A percentile compares a stretch with the other conserved stretches of the same genome.
Conservation (phyloP, 148 eudicot species). For the Camellia japonica region DNA sequence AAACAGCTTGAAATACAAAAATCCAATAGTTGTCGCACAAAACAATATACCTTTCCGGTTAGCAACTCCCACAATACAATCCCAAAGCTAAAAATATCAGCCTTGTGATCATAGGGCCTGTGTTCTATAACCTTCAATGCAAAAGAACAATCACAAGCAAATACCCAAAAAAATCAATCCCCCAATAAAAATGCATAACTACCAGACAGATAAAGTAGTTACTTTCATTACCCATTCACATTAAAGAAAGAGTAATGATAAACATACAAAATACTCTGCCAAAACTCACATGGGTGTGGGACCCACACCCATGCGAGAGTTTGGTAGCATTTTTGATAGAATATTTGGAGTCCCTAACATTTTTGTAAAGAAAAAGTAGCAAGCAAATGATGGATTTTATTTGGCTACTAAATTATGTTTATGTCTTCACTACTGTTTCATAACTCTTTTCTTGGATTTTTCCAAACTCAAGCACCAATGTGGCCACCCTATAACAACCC, state of each 20-base stretch:
- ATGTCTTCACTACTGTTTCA: not conserved
- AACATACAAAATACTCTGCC: too few relatives aligned
- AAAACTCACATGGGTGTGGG: too few relatives aligned
- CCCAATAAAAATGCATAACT: not conserved
- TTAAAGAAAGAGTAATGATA: not conserved
- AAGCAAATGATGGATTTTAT: not conserved
- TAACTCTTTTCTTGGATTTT: not conserved
- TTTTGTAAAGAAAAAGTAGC: not conserved
- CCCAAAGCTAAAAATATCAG: slow-evolving; percentile 95
- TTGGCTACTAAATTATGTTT: not conserved
- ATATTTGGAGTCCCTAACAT: too few relatives aligned
- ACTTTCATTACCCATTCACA: not conserved
- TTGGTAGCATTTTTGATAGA: too few relatives aligned
- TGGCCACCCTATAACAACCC: too few relatives aligned
- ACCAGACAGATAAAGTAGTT: not conserved
- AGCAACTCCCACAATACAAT: slow-evolving; percentile 88
- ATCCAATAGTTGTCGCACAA: not conserved
- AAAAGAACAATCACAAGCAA: slow-evolving; percentile 21
- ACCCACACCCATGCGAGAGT: too few relatives aligned
- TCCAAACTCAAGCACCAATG: too few relatives aligned
- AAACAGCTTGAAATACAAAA: not conserved
- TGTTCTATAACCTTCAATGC: slow-evolving; percentile 85
- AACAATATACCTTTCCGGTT: slow-evolving; percentile 70
- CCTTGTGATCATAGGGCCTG: slow-evolving; percentile 97
- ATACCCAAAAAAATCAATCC: not conserved